Conservation (phyloP, 148 eudicot genomes). For the Selenicereus undatus region DNA sequence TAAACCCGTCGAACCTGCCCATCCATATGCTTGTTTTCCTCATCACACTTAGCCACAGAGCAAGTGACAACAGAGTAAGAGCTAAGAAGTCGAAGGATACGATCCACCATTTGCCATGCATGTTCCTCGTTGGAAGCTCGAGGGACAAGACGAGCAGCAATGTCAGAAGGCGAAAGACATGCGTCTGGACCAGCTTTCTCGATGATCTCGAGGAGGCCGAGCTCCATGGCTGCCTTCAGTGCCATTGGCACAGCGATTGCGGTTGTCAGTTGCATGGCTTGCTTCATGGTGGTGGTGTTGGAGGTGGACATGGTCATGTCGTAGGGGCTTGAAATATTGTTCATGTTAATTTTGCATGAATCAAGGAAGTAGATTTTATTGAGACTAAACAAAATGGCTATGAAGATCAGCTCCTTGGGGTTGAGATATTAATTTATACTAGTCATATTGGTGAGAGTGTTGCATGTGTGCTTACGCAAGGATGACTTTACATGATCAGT, state of each 20-base stretch:
- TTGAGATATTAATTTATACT: neutral
- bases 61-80: conserved; percentile 14
- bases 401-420: neutral
- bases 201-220: conserved; percentile 35
- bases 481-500: neutral
- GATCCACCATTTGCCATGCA: conserved; percentile 22
- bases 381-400: neutral
- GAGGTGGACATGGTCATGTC: neutral
- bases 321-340: neutral
- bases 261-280: conserved; percentile 26
- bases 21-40: conserved; percentile 5
- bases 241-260: conserved; percentile 36
- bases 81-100: conserved; percentile 16
- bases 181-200: conserved; percentile 17
- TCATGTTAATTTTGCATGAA: neutral
- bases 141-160: conserved; percentile 20
- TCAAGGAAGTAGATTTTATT: no score
- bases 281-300: neutral
- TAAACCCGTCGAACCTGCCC: conserved; percentile 7
- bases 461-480: neutral
- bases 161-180: conserved; percentile 28
- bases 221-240: conserved; percentile 32
- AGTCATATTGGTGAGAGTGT: neutral
- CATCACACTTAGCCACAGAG: conserved; percentile 13
- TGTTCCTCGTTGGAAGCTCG: conserved; percentile 9